A percentile compares a stretch with the other conserved stretches of the same genome.
Conservation (phyloP, 2,329 filamentous ascomycete genomes). For the Fusarium aywerte region DNA sequence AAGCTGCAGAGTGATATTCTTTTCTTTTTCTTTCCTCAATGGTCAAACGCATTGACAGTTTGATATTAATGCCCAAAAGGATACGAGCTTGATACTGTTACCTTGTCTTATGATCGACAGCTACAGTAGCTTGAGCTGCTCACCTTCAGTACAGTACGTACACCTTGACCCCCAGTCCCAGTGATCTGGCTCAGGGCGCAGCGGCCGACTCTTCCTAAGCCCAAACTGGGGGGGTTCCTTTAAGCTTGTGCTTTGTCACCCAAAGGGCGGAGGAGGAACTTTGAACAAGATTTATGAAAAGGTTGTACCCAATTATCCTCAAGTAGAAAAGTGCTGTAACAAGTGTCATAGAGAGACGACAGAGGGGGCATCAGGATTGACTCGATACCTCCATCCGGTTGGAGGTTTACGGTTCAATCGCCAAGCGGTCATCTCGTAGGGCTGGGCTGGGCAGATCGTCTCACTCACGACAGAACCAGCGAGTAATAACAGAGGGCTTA, state of each 20-base stretch:
- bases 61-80: background rate
- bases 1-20: no score
- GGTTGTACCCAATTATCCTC: background rate
- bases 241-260: conserved; percentile 19
- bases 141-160: no score
- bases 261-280: conserved; percentile 18
- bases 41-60: conserved; percentile 1
- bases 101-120: conserved; percentile 33
- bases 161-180: conserved; percentile 20
- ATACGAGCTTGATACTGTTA: conserved; percentile 3
- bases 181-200: conserved; percentile 40
- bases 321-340: background rate
- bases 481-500: no score
- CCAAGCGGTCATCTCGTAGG: conserved; percentile 24
- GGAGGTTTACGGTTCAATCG: conserved; percentile 23
- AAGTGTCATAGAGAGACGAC: conserved; percentile 1
- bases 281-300: conserved; percentile 23
- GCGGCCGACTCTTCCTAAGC: conserved; percentile 22
- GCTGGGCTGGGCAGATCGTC: no score
- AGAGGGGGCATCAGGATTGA: conserved; percentile 4
- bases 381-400: conserved; percentile 10
- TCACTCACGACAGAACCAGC: no score
- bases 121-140: conserved; percentile 19
- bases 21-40: background rate
- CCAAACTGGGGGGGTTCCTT: background rate